Percentiles rank a stretch among this genome's conserved stretches.
phyloP scores from a whole-genome alignment of 2,329 filamentous ascomycete genomes.

The Coleophoma eucalyptorum region DNA sequence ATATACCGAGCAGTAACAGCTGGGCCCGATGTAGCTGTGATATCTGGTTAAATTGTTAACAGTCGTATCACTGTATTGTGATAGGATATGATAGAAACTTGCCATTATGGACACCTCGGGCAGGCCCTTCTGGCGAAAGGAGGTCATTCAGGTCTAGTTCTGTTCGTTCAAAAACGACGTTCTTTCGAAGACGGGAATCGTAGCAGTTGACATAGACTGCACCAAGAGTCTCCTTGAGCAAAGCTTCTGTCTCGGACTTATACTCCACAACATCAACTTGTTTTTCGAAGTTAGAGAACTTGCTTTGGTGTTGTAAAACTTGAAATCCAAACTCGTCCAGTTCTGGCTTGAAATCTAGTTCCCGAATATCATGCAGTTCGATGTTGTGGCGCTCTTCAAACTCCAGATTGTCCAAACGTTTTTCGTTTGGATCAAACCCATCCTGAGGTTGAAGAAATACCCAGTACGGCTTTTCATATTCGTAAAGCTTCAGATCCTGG shows the following conservation, averaged over 20 bases:
- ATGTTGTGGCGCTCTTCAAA: constrained; percentile 9
- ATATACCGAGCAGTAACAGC: constrained; percentile 9
- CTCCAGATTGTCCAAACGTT: constrained; percentile 13
- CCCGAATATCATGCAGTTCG: constrained; percentile 9
- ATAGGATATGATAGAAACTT: background rate
- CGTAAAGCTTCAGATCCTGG: constrained; percentile 11
- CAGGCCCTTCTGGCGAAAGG: constrained; percentile 11
- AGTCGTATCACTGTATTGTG: background rate
- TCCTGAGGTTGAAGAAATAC: constrained; percentile 8
- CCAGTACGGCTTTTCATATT: constrained; percentile 15
- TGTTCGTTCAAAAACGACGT: constrained; percentile 7
- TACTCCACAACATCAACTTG: constrained; percentile 8
- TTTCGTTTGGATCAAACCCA: constrained; percentile 14
- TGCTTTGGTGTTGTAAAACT: constrained; percentile 8
- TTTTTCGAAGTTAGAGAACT: constrained; percentile 4
- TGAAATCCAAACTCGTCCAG: constrained; percentile 11
- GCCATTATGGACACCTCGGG: constrained; percentile 17
- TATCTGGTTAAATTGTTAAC: constrained; percentile 5
- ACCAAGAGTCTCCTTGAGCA: constrained; percentile 7
- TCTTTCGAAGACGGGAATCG: constrained; percentile 10
- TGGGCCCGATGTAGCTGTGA: constrained; percentile 14
- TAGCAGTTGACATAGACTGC: constrained; percentile 14
- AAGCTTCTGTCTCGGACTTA: constrained; percentile 8
- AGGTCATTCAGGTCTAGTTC: constrained; percentile 4
- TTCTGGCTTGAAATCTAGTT: background rate